Conservation (phyloP, 2,329 filamentous ascomycete genomes). For the Didymella lethalis region DNA sequence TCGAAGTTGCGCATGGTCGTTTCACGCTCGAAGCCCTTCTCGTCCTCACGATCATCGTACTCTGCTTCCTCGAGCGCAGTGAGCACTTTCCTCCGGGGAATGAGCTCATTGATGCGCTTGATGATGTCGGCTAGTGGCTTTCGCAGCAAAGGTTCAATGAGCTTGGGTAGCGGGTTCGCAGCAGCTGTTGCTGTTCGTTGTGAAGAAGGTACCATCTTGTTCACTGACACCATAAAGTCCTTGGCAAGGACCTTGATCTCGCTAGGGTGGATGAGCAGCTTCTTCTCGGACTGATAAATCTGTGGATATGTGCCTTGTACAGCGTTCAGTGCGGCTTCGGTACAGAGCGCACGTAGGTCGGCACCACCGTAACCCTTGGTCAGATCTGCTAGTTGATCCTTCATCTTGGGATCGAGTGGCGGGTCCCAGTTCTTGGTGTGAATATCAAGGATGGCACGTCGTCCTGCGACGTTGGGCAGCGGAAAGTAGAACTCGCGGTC, state of each 20-base stretch:
- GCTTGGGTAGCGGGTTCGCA: constrained; percentile 79
- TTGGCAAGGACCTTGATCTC: constrained; percentile 88
- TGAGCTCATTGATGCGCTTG: constrained; percentile 72
- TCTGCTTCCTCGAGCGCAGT: constrained; percentile 94
- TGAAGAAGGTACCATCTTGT: constrained; percentile 95
- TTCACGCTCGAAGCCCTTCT: constrained; percentile 86
- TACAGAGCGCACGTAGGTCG: constrained; percentile 91
- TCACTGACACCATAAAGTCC: constrained; percentile 96
- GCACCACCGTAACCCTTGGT: constrained; percentile 98
- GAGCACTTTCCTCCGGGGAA: constrained; percentile 84
- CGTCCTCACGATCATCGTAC: constrained; percentile 84
- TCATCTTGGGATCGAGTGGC: constrained; percentile 76
- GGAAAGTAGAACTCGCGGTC: constrained; percentile 99
- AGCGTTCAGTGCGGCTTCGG: constrained; percentile 92
- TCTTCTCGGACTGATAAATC: constrained; percentile 90
- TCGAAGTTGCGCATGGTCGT: constrained; percentile 78
- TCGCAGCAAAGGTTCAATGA: constrained; percentile 81
- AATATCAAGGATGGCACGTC: constrained; percentile 89
- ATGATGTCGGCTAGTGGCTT: constrained; percentile 75
- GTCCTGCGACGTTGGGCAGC: constrained; percentile 79
- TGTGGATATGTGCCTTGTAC: constrained; percentile 96
- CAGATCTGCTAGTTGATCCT: constrained; percentile 80
- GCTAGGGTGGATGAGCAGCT: constrained; percentile 84
- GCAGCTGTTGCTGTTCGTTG: constrained; percentile 87
- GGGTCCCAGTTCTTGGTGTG: constrained; percentile 94